Evolutionary conservation across 2,329 filamentous ascomycete genomes (phyloP).

Genomic region (Sporothrix globosa): DNA sequence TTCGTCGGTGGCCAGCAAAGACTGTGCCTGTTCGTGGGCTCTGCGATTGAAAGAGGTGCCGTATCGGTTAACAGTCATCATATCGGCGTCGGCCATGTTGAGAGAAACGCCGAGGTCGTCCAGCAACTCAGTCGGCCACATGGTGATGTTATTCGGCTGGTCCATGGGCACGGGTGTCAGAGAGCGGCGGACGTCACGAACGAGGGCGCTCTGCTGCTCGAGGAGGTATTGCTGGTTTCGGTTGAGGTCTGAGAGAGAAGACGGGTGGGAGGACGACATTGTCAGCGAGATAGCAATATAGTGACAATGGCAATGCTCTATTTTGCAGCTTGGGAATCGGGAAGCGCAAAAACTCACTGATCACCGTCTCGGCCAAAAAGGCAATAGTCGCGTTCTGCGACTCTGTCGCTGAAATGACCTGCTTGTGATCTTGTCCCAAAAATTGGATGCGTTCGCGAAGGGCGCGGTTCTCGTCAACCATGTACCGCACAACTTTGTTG

Average conservation of each 20-base stretch:
- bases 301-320: not conserved
- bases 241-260: not conserved
- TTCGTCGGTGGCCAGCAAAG: conserved; percentile 3
- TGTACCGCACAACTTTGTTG: not conserved
- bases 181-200: conserved; percentile 15
- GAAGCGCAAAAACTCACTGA: not conserved
- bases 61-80: not conserved
- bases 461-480: not conserved
- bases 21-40: conserved; percentile 29
- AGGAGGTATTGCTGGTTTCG: not conserved
- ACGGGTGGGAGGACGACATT: not conserved
- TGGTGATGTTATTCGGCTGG: not conserved
- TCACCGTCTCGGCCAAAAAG: not conserved
- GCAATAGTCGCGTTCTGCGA: conserved; percentile 9
- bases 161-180: not conserved
- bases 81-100: not conserved
- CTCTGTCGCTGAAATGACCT: not conserved
- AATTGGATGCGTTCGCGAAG: not conserved
- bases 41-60: not conserved
- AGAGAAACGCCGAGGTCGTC: not conserved
- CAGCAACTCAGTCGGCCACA: not conserved
- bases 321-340: not conserved
- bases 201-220: not conserved
- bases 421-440: conserved; percentile 1
- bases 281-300: not conserved